A percentile compares a stretch with the other conserved stretches of the same genome.
Evolutionary conservation across 1,284 basidiomycete species (phyloP).

Genomic region (Puccinia polysora): DNA sequence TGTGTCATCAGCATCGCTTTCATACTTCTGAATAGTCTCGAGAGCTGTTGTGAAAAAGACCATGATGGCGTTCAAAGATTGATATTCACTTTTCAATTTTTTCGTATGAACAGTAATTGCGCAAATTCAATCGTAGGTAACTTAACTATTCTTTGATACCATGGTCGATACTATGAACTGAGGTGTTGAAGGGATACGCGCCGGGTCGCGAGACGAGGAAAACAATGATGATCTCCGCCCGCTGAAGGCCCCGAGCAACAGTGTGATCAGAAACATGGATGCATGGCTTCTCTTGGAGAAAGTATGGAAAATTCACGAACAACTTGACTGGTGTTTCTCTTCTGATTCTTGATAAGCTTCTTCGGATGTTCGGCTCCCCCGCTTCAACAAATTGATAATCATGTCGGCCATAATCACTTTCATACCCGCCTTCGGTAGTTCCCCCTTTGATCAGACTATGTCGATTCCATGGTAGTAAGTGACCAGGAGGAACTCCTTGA

Average conservation of each 20-base stretch:
- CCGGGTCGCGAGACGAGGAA: conserved; percentile 22
- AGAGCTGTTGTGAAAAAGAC: neutral
- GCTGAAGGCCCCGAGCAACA: conserved; percentile 5
- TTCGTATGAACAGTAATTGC: no score
- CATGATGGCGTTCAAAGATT: neutral
- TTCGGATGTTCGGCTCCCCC: conserved; percentile 5
- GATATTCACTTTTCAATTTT: no score
- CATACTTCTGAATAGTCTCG: neutral
- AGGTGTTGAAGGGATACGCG: conserved; percentile 26
- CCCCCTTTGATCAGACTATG: neutral
- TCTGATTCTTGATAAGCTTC: conserved; percentile 9
- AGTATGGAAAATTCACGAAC: conserved; percentile 2
- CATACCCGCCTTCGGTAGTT: neutral
- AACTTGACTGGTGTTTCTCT: conserved; percentile 39
- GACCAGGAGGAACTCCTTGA: conserved; percentile 1
- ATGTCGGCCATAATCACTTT: conserved; percentile 10
- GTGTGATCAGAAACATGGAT: neutral
- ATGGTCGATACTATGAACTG: conserved; percentile 19
- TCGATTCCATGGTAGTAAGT: conserved; percentile 36
- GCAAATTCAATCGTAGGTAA: neutral
- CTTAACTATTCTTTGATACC: conserved; percentile 22
- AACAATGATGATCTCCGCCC: conserved; percentile 25
- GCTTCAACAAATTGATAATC: conserved; percentile 19
- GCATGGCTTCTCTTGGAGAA: neutral
- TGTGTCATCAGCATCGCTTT: conserved; percentile 25